Percentiles rank a stretch among this genome's conserved stretches.
Conservation (phyloP, 345 rosid species). For the Eucalyptus rudis region DNA sequence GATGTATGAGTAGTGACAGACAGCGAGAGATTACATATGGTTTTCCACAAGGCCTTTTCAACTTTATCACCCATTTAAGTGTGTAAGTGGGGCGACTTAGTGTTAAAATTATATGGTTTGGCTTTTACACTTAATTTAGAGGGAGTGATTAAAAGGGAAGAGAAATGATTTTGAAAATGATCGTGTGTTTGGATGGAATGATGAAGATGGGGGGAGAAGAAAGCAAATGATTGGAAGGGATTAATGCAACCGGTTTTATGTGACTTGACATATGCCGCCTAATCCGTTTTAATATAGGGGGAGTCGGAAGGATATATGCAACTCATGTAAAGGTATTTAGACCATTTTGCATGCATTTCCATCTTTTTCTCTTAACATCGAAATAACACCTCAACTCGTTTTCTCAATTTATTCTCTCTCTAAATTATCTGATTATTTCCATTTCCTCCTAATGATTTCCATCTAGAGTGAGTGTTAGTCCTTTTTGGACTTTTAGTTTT, state of each 20-base stretch:
- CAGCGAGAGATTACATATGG: not conserved
- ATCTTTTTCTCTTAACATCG: not conserved
- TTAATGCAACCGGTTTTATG: not conserved
- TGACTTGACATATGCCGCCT: not conserved
- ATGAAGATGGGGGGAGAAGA: not conserved
- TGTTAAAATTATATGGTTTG: not conserved
- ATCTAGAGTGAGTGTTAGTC: not conserved
- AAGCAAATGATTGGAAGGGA: not conserved
- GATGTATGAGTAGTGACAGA: not conserved
- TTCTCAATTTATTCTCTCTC: not conserved
- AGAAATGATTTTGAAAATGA: not conserved
- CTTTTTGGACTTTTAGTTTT: not conserved
- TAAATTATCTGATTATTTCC: not conserved
- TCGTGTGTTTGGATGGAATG: not conserved
- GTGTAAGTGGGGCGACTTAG: not conserved
- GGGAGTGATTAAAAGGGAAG: not conserved
- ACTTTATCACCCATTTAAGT: not conserved
- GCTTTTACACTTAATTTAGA: not conserved
- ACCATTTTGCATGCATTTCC: not conserved
- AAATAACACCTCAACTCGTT: not conserved
- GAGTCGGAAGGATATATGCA: not conserved
- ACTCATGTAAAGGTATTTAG: not conserved
- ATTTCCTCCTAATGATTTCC: not conserved
- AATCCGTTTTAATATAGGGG: not conserved
- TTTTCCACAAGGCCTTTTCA: not conserved